A percentile compares a stretch with the other conserved stretches of the same genome.
These are phyloP conservation scores for Diutina neorugosa DNA, from an alignment of 1,139 yeast genomes.

Conservation along the genomic window DNA sequence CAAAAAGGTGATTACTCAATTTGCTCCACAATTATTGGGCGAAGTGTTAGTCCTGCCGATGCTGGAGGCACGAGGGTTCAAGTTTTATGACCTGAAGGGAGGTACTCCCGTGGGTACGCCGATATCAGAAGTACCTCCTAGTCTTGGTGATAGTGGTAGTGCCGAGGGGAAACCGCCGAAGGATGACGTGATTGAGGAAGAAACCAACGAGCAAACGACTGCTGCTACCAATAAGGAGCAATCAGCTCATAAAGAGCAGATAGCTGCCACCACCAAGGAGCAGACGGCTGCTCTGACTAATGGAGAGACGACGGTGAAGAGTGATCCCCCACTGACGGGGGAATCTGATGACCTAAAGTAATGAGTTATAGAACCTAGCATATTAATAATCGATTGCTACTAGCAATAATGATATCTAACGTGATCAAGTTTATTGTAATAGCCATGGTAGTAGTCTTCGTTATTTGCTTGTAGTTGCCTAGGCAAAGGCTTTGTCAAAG, in stretches of 20 bases:
- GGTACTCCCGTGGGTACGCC: background rate
- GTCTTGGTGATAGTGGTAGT: background rate
- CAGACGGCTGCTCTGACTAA: too few species aligned
- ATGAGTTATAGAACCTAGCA: too few species aligned
- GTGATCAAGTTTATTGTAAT: too few species aligned
- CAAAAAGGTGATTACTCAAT: slow-evolving; percentile 1
- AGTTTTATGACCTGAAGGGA: background rate
- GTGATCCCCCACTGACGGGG: too few species aligned
- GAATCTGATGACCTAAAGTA: too few species aligned
- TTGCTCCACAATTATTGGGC: slow-evolving; percentile 1
- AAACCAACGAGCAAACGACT: too few species aligned
- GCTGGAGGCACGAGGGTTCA: background rate
- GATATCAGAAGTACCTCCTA: background rate
- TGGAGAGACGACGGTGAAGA: too few species aligned
- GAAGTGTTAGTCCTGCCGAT: background rate
- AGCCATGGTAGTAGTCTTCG: background rate
- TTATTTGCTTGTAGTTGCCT: background rate
- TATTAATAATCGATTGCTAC: too few species aligned
- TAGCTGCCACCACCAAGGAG: too few species aligned
- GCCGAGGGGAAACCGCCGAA: background rate
- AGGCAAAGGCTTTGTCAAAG: slow-evolving; percentile 30
- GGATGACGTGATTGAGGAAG: background rate
- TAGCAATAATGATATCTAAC: too few species aligned
- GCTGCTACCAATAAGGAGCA: too few species aligned
- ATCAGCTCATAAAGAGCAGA: too few species aligned